Conservation (phyloP, 352 stramenopile genomes). For the Aphanomyces euteiches region DNA sequence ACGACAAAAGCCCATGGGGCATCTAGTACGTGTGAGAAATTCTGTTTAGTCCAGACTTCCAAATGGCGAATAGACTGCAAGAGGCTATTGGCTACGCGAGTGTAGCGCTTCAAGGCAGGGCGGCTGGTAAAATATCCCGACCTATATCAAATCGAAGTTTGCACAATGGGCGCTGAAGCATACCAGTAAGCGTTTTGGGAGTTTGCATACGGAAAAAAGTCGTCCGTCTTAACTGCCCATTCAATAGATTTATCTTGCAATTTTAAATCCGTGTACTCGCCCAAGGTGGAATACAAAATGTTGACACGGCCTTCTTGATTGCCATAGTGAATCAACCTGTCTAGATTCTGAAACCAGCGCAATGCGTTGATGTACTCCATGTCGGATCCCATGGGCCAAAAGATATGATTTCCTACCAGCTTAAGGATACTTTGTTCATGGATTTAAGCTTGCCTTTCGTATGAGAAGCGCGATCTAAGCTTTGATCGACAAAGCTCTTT, state of each 20-base stretch:
- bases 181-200: conserved; percentile 91
- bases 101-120: conserved; percentile 88
- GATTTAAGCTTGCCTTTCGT: conserved; percentile 48
- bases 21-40: not conserved
- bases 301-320: conserved; percentile 90
- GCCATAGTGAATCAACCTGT: conserved; percentile 95
- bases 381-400: conserved; percentile 92
- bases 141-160: conserved; percentile 30
- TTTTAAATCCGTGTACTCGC: conserved; percentile 94
- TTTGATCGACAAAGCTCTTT: conserved; percentile 77
- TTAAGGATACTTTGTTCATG: conserved; percentile 43
- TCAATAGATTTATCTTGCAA: conserved; percentile 60
- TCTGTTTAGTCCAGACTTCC: conserved; percentile 40
- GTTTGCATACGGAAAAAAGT: conserved; percentile 97
- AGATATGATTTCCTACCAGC: conserved; percentile 58
- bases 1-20: not conserved
- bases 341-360: conserved; percentile 93
- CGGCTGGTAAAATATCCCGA: conserved; percentile 96
- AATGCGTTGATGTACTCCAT: conserved; percentile 91
- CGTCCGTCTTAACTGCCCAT: conserved; percentile 90
- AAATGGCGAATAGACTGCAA: conserved; percentile 90
- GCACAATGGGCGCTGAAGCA: not conserved
- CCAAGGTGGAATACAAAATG: conserved; percentile 96
- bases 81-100: conserved; percentile 84
- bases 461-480: conserved; percentile 57